Evolutionary conservation across 108 stramenopile species (phyloP), one percentile per base, ranked within the genome.

Genomic region (Nitzschia inconspicua): DNA sequence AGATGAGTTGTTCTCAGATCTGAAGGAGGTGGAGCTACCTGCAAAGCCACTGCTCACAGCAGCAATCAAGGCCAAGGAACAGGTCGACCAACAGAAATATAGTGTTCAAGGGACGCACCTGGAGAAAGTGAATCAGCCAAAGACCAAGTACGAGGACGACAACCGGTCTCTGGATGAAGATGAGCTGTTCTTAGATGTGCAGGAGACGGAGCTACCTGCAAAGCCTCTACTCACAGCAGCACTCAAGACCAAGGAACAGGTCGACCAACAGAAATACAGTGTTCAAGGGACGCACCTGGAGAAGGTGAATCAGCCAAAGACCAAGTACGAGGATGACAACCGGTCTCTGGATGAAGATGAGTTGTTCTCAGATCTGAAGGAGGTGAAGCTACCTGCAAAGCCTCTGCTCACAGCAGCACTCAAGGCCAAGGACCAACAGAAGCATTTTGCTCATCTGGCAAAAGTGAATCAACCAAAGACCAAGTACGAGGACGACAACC

Each of bases 191-290:
- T n/a, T n/a, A n/a, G n/a, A n/a, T n/a, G n/a, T n/a, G n/a, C n/a
- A n/a, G n/a, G n/a, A n/a, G n/a, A n/a, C n/a, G n/a, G n/a, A n/a
- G n/a, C n/a, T n/a, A n/a, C 39, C 48, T 6, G 22, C 10, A 5
- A 63, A 52, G 18, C 62, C 48, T 20, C 24, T 63, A 16, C 16
- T 63, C 5, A 50, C 48, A 24, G 62, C 62, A 2, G 62, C 62
- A 16, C 8, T 51, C 14, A 63, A 63, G 32, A n/a, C n/a, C n/a
- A 37, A 37, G 36, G 10, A 37, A 19, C 18, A 16, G 20, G 44
- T 46, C 5, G 44, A n/a, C 18, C 8, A 16, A 13, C 7, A 19
- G 6, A 46, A 19, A 46, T 19, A 46, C 44, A 46, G 44, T 37
- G 8, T 37, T n/a, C n/a, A n/a, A 19, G 20, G 20, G 16, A 16